These are phyloP conservation scores for Acaromyces ingoldii DNA, from an alignment of 1,284 basidiomycete species.

Conservation along the genomic window DNA sequence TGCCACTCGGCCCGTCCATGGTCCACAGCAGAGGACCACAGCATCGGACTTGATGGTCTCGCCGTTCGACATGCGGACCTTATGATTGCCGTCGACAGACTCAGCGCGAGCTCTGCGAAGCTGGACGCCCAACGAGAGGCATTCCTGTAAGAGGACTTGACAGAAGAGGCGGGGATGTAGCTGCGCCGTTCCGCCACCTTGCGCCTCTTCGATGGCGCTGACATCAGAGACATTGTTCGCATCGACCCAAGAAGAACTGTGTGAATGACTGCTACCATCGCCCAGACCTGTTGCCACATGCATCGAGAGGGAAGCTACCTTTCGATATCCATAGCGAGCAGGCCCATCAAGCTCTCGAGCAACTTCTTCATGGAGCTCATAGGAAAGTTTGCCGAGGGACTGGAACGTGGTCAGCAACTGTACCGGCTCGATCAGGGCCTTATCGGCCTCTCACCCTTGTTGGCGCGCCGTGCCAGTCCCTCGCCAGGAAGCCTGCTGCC, in stretches of 20 bases:
- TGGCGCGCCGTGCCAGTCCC: constrained; percentile 61
- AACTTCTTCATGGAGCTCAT: constrained; percentile 70
- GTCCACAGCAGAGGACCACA: constrained; percentile 69
- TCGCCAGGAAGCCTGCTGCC: constrained; percentile 83
- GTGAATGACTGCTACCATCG: background rate
- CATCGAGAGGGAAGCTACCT: constrained; percentile 52
- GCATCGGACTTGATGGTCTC: constrained; percentile 44
- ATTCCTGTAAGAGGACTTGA: constrained; percentile 65
- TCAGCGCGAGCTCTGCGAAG: constrained; percentile 46
- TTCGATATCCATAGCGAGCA: constrained; percentile 76
- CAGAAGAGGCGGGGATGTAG: constrained; percentile 77
- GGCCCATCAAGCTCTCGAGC: constrained; percentile 66
- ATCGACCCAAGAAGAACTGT: background rate
- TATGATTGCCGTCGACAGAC: constrained; percentile 13
- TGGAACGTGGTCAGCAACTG: background rate
- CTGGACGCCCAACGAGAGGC: constrained; percentile 52
- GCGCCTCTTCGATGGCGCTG: constrained; percentile 27
- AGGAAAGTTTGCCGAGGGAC: constrained; percentile 70
- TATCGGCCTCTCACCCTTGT: constrained; percentile 22
- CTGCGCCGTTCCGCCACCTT: constrained; percentile 74
- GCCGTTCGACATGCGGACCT: constrained; percentile 12
- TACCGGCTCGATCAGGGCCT: background rate
- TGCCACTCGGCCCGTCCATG: constrained; percentile 70
- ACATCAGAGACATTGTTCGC: constrained; percentile 1
- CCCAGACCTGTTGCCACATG: background rate